These are phyloP conservation scores for Pleurotus djamor DNA, from an alignment of 768 basidiomycete species.

Conservation along the genomic window DNA sequence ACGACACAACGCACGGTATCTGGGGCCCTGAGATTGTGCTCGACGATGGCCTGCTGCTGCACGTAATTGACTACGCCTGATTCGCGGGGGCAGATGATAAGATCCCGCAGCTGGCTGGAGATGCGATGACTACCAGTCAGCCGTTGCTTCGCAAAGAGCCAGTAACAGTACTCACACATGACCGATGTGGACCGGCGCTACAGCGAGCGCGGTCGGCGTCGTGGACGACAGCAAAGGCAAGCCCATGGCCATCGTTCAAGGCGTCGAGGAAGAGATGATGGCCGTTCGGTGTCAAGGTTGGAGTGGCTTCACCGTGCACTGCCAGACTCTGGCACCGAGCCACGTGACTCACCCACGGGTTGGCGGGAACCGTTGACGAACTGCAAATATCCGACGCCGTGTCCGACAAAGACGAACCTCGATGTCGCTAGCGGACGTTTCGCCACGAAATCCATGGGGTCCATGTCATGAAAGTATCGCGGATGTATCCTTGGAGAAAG, in stretches of 20 bases:
- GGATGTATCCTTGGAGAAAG: too few relatives aligned
- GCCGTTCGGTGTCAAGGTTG: background rate
- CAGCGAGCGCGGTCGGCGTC: constrained; percentile 36
- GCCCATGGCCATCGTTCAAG: constrained; percentile 44
- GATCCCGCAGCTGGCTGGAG: constrained; percentile 72
- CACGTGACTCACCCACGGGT: background rate
- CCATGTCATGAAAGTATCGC: too few relatives aligned
- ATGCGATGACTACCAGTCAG: background rate
- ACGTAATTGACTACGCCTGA: constrained; percentile 66
- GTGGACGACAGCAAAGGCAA: constrained; percentile 40
- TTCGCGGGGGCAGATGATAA: constrained; percentile 71
- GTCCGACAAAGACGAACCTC: background rate
- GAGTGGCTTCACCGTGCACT: background rate
- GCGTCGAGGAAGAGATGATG: background rate
- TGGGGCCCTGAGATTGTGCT: constrained; percentile 53
- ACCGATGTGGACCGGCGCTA: constrained; percentile 49
- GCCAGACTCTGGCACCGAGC: background rate
- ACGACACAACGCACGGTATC: constrained; percentile 36
- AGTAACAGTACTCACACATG: constrained; percentile 50
- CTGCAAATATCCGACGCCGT: too few relatives aligned
- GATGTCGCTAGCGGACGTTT: background rate
- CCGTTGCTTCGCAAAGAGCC: background rate
- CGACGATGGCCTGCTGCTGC: constrained; percentile 48
- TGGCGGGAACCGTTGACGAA: too few relatives aligned
- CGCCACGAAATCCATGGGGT: too few relatives aligned